These are phyloP conservation scores for Scalesia atractyloides DNA, from an alignment of 129 eudicot genomes.

Conservation along the genomic window DNA sequence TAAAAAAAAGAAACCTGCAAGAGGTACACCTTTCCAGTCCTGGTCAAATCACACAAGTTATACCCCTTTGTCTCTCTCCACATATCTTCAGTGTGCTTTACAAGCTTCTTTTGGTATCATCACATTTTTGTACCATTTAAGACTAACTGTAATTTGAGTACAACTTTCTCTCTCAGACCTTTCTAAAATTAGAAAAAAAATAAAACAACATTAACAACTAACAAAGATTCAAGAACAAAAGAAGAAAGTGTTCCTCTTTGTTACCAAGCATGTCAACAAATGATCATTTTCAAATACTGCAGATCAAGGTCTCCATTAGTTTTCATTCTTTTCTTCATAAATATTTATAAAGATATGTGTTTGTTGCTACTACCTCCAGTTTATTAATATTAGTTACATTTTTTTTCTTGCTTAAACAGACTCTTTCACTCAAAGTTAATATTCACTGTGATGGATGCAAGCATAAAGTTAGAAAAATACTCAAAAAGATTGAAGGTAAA, in stretches of 20 bases:
- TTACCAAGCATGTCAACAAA: not conserved
- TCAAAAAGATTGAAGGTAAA: constrained; percentile 68
- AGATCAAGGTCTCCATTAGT: constrained; percentile 34
- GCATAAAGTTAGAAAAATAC: constrained; percentile 67
- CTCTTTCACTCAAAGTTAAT: constrained; percentile 58
- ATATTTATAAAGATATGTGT: not conserved
- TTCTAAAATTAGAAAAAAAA: not conserved
- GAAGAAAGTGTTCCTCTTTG: too few relatives aligned
- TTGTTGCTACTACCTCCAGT: constrained; percentile 10
- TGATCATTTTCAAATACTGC: not conserved
- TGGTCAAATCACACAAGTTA: constrained; percentile 15
- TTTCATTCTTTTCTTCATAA: constrained; percentile 11
- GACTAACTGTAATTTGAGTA: not conserved
- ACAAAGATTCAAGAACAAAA: not conserved
- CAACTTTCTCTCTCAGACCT: not conserved
- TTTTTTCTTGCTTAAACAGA: constrained; percentile 40
- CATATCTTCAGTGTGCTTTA: not conserved
- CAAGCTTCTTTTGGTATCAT: constrained; percentile 14
- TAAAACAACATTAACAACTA: not conserved
- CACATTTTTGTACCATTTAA: not conserved
- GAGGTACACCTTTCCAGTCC: not conserved
- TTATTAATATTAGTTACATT: not conserved
- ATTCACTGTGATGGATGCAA: constrained; percentile 75
- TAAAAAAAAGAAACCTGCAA: constrained; percentile 9
- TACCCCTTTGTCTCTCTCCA: constrained; percentile 9